phyloP scores from a whole-genome alignment of 2,329 filamentous ascomycete genomes.

The Knufia fluminis region DNA sequence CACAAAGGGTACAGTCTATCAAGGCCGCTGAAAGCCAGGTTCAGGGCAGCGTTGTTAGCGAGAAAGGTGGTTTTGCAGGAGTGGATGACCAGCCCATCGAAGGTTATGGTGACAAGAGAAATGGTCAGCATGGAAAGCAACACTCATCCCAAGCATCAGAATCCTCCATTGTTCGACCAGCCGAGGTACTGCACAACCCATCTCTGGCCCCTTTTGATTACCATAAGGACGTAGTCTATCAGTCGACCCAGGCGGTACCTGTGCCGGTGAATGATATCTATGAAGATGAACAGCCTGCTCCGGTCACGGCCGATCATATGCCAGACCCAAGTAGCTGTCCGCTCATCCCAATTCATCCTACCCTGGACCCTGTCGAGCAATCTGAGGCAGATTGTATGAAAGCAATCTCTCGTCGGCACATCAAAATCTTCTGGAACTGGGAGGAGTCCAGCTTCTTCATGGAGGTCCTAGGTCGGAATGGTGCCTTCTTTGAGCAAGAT shows the following conservation, averaged over 20 bases:
- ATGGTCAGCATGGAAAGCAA: constrained; percentile 8
- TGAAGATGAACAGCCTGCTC: constrained; percentile 21
- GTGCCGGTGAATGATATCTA: constrained; percentile 13
- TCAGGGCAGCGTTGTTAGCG: constrained; percentile 45
- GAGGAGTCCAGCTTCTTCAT: constrained; percentile 49
- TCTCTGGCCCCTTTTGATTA: constrained; percentile 21
- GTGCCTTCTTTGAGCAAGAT: constrained; percentile 46
- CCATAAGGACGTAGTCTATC: constrained; percentile 18
- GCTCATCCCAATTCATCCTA: constrained; percentile 50
- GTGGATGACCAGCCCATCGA: constrained; percentile 18
- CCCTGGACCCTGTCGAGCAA: constrained; percentile 32
- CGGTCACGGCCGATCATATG: constrained; percentile 23
- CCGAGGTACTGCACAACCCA: constrained; percentile 21
- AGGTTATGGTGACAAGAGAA: constrained; percentile 10
- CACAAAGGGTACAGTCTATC: constrained; percentile 36
- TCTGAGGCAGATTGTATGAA: constrained; percentile 39
- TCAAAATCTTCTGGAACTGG: constrained; percentile 52
- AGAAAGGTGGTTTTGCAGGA: constrained; percentile 42
- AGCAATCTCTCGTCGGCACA: constrained; percentile 53
- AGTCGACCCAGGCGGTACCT: constrained; percentile 12
- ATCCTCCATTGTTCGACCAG: constrained; percentile 17
- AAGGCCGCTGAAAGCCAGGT: constrained; percentile 36
- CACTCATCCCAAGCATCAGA: constrained; percentile 21
- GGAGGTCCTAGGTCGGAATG: constrained; percentile 50
- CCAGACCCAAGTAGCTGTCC: constrained; percentile 21